Conservation (phyloP, 495 filamentous ascomycete genomes). For the Symbiotaphrina buchneri region DNA sequence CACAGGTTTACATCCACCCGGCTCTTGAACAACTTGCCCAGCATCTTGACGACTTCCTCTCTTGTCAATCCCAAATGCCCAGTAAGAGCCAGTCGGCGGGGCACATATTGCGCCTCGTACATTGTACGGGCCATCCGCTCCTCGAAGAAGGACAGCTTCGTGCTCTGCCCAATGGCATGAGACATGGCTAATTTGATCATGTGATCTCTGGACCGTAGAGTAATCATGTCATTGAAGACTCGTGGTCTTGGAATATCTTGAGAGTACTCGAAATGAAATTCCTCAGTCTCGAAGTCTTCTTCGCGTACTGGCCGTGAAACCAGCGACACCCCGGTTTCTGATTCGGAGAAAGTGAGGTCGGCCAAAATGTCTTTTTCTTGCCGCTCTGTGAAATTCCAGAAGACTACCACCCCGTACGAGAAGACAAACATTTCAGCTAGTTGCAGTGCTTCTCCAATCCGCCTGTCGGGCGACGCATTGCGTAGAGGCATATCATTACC, state of each 20-base stretch:
- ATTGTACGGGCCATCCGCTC: conserved; percentile 91
- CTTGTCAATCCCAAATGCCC: conserved; percentile 82
- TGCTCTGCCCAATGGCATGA: conserved; percentile 94
- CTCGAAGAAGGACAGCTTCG: conserved; percentile 91
- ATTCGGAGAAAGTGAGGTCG: conserved; percentile 76
- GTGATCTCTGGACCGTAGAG: conserved; percentile 78
- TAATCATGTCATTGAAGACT: conserved; percentile 99
- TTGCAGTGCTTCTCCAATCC: conserved; percentile 38
- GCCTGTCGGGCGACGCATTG: too few species aligned
- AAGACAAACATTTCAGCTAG: conserved; percentile 98
- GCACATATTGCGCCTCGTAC: conserved; percentile 77
- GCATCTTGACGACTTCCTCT: conserved; percentile 76
- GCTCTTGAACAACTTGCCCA: conserved; percentile 77
- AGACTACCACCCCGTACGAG: conserved; percentile 91
- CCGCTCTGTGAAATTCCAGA: conserved; percentile 92
- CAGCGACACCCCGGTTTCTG: conserved; percentile 25
- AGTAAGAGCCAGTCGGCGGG: conserved; percentile 67
- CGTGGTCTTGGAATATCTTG: conserved; percentile 61
- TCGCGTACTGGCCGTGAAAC: conserved; percentile 50
- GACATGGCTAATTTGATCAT: conserved; percentile 98
- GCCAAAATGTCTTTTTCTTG: conserved; percentile 95
- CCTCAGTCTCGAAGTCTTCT: conserved; percentile 89
- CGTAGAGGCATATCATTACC: too few species aligned
- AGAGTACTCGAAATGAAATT: conserved; percentile 97
- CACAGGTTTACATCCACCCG: conserved; percentile 95